Conservation (phyloP, 148 eudicot species). For the Bassia scoparia region DNA sequence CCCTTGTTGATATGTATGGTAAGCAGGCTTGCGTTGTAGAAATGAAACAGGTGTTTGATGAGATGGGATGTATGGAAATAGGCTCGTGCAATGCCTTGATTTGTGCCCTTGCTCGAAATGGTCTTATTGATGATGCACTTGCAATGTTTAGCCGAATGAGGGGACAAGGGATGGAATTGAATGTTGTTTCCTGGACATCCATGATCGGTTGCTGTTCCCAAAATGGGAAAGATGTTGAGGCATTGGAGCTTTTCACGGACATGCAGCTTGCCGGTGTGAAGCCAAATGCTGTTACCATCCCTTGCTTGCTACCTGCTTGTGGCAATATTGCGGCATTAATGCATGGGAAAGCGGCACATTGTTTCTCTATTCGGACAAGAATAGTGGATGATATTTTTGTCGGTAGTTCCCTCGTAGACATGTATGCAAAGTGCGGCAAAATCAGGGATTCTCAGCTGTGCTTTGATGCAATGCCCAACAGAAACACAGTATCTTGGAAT, state of each 20-base stretch:
- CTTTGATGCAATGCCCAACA: conserved; percentile 50
- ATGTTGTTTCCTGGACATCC: conserved; percentile 78
- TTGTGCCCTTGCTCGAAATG: conserved; percentile 52
- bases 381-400: conserved; percentile 54
- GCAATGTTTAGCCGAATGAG: conserved; percentile 38
- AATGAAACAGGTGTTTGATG: conserved; percentile 54
- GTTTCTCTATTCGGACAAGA: conserved; percentile 48
- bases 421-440: conserved; percentile 79
- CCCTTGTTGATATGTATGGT: conserved; percentile 62
- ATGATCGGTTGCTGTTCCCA: conserved; percentile 68
- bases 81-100: conserved; percentile 60
- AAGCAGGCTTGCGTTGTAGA: conserved; percentile 40
- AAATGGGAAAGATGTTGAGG: conserved; percentile 69
- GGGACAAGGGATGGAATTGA: conserved; percentile 41
- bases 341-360: conserved; percentile 73
- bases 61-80: conserved; percentile 35
- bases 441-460: conserved; percentile 46
- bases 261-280: conserved; percentile 62
- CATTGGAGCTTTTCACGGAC: conserved; percentile 54
- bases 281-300: conserved; percentile 64
- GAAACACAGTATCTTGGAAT: conserved; percentile 60
- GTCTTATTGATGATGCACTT: conserved; percentile 51
- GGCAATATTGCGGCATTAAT: conserved; percentile 67
- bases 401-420: conserved; percentile 62
- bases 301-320: conserved; percentile 71